Evolutionary conservation across 805 yeast species (phyloP), one percentile per base, ranked within the genome.

Genomic region (Candida silvatica): DNA sequence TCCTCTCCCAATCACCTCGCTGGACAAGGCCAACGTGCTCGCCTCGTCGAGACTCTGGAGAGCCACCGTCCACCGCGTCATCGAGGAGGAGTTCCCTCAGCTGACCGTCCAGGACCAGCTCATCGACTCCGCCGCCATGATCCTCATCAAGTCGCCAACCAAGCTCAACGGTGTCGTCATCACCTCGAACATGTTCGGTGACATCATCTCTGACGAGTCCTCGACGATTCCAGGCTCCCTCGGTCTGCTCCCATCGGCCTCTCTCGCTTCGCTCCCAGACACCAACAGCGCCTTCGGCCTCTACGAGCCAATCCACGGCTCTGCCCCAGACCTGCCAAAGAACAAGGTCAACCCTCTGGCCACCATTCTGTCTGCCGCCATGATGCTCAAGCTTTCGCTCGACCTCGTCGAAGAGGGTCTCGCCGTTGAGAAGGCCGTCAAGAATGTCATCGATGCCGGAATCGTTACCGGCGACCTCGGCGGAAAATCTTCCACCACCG

Each of bases 121-220:
- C 60, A 90, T 92, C 51, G 98, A 92, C 63, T 88, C 97, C 11
- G 98, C 98, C 35, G 97, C 98, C 34, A 92, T 92, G 98, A 90
- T 90, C 54, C 67, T 92, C 49, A 83, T 92, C 49, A 87, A 92
- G 64, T 77, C 74, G 42, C 98, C 98, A 51, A 81, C 88, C 29
- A 78, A 78, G 48, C 73, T 92, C 56, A 92, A 92, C 58, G 98
- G 98, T 62, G 72, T 92, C 34, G 77, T 92, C 34, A 76, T 92
- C 56, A 90, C 97, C 30, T 79, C 82, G 51, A 92, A 92, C 67
- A 90, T 92, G 95, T 92, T 92, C 59, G 98, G 98, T 54, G 98
- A 92, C 60, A 92, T 92, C 59, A 85, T 92, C 51, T 83, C 95
- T 37, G 98, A 92, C 60, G 98, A 92, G 67, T 97, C 97, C 20